Evolutionary conservation across 192 early-diverging fungal species (phyloP), one percentile per base, ranked within the genome.

Genomic region (Coemansia sp.): DNA sequence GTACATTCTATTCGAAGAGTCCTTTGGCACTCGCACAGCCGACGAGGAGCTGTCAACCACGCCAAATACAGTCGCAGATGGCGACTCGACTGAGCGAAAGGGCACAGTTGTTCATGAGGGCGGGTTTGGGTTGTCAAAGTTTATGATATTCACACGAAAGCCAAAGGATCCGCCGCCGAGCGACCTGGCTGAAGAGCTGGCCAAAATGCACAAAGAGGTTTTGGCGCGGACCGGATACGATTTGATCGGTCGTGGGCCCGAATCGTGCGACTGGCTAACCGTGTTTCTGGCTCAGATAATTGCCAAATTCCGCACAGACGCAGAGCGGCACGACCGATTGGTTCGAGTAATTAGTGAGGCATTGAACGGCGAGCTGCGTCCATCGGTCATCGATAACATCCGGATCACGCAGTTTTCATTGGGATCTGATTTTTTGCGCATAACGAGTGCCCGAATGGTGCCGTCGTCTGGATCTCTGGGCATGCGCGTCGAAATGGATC

Each of bases 401-500:
- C 57, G 65, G 12, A 79, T 85, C 63, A 84, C 82, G 0, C 70
- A 82, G 57, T 78, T 83, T 42, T 75, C 83, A 10, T 59, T 85
- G 51, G 84, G 84, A 0, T 72, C 78, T 2, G 80, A 81, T 36
- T 84, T 82, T 66, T 62, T 82, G 59, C 64, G 65, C 56, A 66
- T 85, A 36, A 63, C 60, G 7, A 59, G 57, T 34, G 82, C 83
- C 21, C 72, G 78, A 44, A 79, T 85, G 64, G 68, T 59, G 21
- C 84, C 79, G 42, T 69, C 69, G 20, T 7, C 65, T 0, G 74
- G 79, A 3, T 60, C 73, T 31, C 66, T 80, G 65, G 73, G 69
- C 21, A 81, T 81, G 78, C 78, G 72, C 20, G 66, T 69, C 9
- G 77, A 80, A 59, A 63, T 98, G 20, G 89, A 89, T 34, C 89